Conservation (phyloP, 2,329 filamentous ascomycete genomes). For the Phialophora verrucosa region DNA sequence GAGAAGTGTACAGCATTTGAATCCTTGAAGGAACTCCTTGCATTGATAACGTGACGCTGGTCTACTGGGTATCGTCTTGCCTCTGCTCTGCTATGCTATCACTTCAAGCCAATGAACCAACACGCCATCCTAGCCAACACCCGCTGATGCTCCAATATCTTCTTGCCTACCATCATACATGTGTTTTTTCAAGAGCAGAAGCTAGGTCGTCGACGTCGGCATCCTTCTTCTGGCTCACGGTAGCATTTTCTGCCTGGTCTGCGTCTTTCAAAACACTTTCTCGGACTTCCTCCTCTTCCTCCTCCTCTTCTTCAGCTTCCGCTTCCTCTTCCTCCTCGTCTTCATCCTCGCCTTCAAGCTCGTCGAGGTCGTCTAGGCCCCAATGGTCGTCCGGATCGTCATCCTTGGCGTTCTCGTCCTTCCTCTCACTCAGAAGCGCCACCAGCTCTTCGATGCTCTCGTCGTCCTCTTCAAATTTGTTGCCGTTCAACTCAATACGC, state of each 20-base stretch:
- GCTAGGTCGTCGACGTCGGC: conserved; percentile 83
- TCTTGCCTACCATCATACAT: conserved; percentile 15
- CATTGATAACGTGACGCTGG: conserved; percentile 4
- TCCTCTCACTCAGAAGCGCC: conserved; percentile 75
- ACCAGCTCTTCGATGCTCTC: conserved; percentile 70
- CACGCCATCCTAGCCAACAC: neutral
- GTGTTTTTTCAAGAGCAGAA: conserved; percentile 74
- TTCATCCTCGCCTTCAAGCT: conserved; percentile 76
- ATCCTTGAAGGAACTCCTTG: neutral
- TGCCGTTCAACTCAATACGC: conserved; percentile 92
- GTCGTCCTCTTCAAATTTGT: conserved; percentile 90
- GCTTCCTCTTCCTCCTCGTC: conserved; percentile 73
- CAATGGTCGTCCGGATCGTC: conserved; percentile 77
- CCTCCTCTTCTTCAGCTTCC: conserved; percentile 71
- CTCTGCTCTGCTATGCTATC: conserved; percentile 12
- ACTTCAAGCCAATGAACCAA: conserved; percentile 4
- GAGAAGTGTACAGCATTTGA: neutral
- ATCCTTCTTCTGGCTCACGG: conserved; percentile 73
- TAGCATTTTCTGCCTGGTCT: conserved; percentile 66
- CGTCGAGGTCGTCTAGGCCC: conserved; percentile 84
- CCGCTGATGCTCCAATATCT: neutral
- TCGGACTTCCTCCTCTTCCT: conserved; percentile 69
- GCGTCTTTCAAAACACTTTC: conserved; percentile 75
- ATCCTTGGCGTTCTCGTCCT: conserved; percentile 68
- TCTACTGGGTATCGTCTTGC: conserved; percentile 18